phyloP scores from a whole-genome alignment of 768 basidiomycete genomes.

The Boletus huronensis region DNA sequence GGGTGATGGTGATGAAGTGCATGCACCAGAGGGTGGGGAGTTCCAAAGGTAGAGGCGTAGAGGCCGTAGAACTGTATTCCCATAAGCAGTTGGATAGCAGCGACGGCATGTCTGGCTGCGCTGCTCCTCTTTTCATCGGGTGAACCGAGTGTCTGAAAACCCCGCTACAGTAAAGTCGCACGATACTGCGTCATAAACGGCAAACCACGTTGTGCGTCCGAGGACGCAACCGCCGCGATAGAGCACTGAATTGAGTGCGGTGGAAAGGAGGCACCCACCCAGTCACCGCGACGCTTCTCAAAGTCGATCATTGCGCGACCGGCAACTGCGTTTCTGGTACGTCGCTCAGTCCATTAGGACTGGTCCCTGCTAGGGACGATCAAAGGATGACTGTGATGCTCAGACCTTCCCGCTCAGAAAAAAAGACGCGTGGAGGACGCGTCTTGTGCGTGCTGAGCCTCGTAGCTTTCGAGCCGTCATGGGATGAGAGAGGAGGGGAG shows the following conservation, averaged over 20 bases:
- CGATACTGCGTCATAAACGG: background rate
- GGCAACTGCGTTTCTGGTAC: conserved; percentile 31
- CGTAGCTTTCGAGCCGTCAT: conserved; percentile 30
- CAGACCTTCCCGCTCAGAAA: conserved; percentile 36
- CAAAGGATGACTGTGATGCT: conserved; percentile 26
- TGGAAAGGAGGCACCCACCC: conserved; percentile 17
- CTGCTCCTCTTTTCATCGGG: conserved; percentile 1
- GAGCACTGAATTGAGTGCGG: background rate
- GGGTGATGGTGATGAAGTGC: background rate
- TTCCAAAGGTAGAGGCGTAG: background rate
- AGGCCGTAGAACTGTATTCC: background rate
- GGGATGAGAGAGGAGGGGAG: background rate
- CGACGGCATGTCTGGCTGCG: background rate
- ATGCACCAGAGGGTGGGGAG: conserved; percentile 8
- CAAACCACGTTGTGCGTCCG: conserved; percentile 8
- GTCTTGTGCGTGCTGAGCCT: conserved; percentile 29
- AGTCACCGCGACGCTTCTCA: conserved; percentile 29
- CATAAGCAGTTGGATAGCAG: background rate
- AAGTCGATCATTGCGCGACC: conserved; percentile 15
- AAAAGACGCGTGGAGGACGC: conserved; percentile 14
- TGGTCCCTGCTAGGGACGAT: conserved; percentile 30
- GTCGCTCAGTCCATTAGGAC: conserved; percentile 26
- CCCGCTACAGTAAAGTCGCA: background rate
- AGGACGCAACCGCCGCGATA: conserved; percentile 21
- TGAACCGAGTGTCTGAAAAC: background rate